Evolutionary conservation across 2,329 filamentous ascomycete species (phyloP).

Genomic region (Hyphodiscus sp.): DNA sequence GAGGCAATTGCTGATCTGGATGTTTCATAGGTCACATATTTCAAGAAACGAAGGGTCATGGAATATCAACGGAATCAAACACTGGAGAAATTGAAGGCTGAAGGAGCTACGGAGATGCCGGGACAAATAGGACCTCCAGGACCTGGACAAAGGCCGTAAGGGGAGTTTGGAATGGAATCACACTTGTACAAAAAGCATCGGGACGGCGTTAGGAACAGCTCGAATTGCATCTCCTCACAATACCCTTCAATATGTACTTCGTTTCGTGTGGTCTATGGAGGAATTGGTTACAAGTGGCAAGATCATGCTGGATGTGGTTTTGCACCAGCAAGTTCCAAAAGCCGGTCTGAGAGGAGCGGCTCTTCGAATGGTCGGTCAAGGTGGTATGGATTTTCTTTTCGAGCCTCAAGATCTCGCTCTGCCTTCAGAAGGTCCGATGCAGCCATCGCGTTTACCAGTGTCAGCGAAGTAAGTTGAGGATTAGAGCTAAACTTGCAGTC

Average conservation of each 20-base stretch:
- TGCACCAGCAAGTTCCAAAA: slow-evolving; percentile 4
- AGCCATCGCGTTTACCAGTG: slow-evolving; percentile 1
- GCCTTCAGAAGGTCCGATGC: slow-evolving; percentile 7
- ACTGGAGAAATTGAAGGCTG: slow-evolving; percentile 65
- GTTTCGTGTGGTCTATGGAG: neutral
- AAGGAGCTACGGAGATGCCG: slow-evolving; percentile 60
- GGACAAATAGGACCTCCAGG: slow-evolving; percentile 18
- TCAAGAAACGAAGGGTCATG: slow-evolving; percentile 93
- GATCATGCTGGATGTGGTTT: neutral
- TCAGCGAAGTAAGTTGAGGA: neutral
- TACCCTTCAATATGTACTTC: neutral
- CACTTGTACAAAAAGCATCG: slow-evolving; percentile 3
- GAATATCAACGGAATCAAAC: slow-evolving; percentile 81
- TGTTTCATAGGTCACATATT: slow-evolving; percentile 76
- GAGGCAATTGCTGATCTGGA: slow-evolving; percentile 10
- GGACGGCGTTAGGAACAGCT: neutral
- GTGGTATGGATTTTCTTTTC: slow-evolving; percentile 8
- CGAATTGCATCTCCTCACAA: neutral
- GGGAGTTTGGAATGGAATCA: neutral
- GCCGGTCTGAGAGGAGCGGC: slow-evolving; percentile 2
- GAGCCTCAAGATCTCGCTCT: slow-evolving; percentile 5
- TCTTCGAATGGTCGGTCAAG: slow-evolving; percentile 4
- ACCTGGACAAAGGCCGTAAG: slow-evolving; percentile 7
- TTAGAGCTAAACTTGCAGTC: neutral
- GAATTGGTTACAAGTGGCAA: neutral